A percentile compares a stretch with the other conserved stretches of the same genome.
phyloP scores from a whole-genome alignment of 768 basidiomycete genomes.

The Tylopilus rubrobrunneus region DNA sequence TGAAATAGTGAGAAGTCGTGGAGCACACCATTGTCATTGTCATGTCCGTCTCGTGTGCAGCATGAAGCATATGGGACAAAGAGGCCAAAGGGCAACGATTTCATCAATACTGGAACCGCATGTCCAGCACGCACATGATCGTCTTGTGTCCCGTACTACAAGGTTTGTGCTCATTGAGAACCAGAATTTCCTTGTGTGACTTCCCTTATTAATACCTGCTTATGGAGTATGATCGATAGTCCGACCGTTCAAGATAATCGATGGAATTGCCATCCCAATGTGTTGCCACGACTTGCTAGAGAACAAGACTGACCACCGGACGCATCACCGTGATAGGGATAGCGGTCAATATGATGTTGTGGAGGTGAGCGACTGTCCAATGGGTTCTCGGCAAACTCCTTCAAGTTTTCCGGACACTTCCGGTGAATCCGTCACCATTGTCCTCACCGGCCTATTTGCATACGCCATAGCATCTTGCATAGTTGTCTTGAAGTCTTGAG shows the following conservation, averaged over 20 bases:
- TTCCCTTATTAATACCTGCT: neutral
- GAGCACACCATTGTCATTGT: neutral
- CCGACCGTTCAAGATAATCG: neutral
- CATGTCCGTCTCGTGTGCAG: slow-evolving; percentile 3
- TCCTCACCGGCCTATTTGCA: no score
- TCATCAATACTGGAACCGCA: neutral
- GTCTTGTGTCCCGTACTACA: no score
- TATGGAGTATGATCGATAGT: neutral
- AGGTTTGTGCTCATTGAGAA: no score
- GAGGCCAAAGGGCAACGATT: neutral
- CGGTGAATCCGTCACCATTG: no score
- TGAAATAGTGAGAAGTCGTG: neutral
- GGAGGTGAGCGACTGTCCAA: no score
- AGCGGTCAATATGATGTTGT: no score
- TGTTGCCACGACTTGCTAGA: neutral
- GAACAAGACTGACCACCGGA: neutral
- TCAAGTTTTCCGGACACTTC: no score
- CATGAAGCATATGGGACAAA: neutral
- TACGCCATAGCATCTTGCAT: no score
- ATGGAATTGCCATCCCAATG: neutral
- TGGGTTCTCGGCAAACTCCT: no score
- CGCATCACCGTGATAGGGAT: neutral
- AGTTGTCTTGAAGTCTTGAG: no score
- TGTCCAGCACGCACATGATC: no score
- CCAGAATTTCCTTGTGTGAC: no score